A percentile compares a stretch with the other conserved stretches of the same genome.
Conservation (phyloP, 257 asterid species). For the Salvia rosmarinus region DNA sequence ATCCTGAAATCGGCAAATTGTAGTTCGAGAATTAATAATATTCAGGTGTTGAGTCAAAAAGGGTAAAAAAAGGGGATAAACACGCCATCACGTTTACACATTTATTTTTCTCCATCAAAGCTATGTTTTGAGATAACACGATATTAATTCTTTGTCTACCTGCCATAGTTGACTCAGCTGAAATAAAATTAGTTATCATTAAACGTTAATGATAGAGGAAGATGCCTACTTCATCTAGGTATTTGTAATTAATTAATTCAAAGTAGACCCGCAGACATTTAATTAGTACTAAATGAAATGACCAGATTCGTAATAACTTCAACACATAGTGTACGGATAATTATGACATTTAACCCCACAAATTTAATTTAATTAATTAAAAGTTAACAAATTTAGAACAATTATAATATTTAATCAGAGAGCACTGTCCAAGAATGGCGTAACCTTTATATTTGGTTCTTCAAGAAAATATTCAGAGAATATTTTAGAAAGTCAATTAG, state of each 20-base stretch:
- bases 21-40: slow-evolving; percentile 1
- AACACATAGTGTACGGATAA: not conserved
- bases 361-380: too few relatives aligned
- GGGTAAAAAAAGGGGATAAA: not conserved
- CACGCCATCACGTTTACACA: not conserved
- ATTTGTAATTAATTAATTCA: slow-evolving; percentile 14
- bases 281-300: not conserved
- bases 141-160: slow-evolving; percentile 7
- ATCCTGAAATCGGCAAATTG: not conserved
- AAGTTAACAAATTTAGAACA: too few relatives aligned
- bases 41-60: not conserved
- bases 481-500: too few relatives aligned
- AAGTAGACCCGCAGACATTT: slow-evolving; percentile 8
- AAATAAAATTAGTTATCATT: slow-evolving; percentile 2
- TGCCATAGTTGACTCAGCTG: slow-evolving; percentile 16
- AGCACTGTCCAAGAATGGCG: not conserved
- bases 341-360: slow-evolving; percentile 1
- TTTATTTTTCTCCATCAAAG: not conserved
- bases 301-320: slow-evolving; percentile 1
- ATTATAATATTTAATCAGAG: not conserved
- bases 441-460: not conserved
- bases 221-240: slow-evolving; percentile 21
- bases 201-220: not conserved
- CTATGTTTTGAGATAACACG: not conserved
- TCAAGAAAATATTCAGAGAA: not conserved